Percentiles rank a stretch among this genome's conserved stretches.
phyloP scores from a whole-genome alignment of 331 rosid genomes.

The Spiraea crenata region DNA sequence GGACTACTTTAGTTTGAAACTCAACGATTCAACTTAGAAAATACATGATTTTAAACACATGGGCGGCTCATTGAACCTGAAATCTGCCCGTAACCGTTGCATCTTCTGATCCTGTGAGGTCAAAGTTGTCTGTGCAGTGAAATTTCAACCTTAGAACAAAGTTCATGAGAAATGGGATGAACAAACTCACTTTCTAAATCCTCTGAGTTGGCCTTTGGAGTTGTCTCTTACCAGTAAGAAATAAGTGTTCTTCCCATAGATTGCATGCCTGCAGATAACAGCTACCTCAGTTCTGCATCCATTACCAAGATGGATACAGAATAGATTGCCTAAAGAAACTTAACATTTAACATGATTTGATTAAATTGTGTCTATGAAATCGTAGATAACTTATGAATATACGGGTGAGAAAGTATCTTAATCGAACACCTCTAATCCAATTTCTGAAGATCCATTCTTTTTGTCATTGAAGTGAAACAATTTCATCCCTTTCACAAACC shows the following conservation, averaged over 20 bases:
- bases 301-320: neutral
- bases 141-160: neutral
- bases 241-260: too few relatives aligned
- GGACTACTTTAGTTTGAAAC: slow-evolving; percentile 25
- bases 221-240: neutral
- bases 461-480: neutral
- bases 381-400: too few relatives aligned
- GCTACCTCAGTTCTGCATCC: neutral
- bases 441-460: neutral
- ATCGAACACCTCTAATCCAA: neutral
- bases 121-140: neutral
- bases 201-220: neutral
- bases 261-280: too few relatives aligned
- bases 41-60: slow-evolving; percentile 18
- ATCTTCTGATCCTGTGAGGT: neutral
- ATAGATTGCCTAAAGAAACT: too few relatives aligned
- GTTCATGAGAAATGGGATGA: neutral
- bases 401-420: neutral
- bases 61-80: slow-evolving; percentile 41
- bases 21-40: slow-evolving; percentile 20
- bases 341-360: neutral
- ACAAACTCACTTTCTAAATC: neutral
- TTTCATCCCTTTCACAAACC: too few relatives aligned
- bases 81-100: neutral
- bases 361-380: neutral